These are phyloP conservation scores for Fusarium sp. DNA, from an alignment of 2,329 filamentous ascomycete genomes.

Conservation along the genomic window DNA sequence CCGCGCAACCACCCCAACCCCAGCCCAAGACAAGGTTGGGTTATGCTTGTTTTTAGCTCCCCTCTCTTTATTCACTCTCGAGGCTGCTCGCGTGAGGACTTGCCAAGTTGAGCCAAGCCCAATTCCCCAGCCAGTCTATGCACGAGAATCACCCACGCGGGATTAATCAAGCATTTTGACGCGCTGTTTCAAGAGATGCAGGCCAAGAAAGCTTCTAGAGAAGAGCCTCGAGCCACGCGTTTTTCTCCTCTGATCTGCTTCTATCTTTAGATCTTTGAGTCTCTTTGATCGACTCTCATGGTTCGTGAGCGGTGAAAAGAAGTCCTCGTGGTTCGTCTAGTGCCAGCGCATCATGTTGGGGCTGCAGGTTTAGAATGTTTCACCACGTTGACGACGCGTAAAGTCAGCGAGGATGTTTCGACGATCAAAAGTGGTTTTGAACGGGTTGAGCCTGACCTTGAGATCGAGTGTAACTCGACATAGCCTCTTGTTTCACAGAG, in stretches of 20 bases:
- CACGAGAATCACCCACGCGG: neutral
- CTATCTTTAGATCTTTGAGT: conserved; percentile 16
- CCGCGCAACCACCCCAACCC: conserved; percentile 24
- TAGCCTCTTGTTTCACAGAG: neutral
- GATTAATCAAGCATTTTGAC: neutral
- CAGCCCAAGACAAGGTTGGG: neutral
- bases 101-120: neutral
- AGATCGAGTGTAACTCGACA: neutral
- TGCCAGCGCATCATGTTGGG: conserved; percentile 3
- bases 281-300: neutral
- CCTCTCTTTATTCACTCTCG: neutral
- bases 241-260: conserved; percentile 1
- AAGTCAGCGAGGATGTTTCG: neutral
- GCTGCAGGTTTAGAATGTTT: neutral
- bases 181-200: conserved; percentile 13
- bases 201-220: neutral
- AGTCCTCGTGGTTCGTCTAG: neutral
- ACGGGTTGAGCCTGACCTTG: neutral
- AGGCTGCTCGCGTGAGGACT: conserved; percentile 27
- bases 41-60: conserved; percentile 27
- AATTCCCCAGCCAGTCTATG: neutral
- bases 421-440: neutral
- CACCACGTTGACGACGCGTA: neutral
- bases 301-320: neutral
- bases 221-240: conserved; percentile 39